Evolutionary conservation across 1,139 yeast species (phyloP), one percentile per base, ranked within the genome.

Genomic region (Eremothecium cymbalariae): DNA sequence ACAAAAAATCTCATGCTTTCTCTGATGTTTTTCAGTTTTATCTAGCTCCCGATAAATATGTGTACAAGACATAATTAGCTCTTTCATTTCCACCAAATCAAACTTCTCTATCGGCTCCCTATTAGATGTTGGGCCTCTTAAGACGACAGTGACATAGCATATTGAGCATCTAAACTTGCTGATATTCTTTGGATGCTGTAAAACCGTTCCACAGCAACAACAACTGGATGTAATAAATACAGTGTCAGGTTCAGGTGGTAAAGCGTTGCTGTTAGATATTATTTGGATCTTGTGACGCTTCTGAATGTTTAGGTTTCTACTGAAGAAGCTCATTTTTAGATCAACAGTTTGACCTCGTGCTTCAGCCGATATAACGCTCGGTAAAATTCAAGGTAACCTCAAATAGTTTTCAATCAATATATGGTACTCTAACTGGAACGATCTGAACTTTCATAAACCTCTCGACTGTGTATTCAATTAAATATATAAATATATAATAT

Each of bases 201-300:
- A 55, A 5, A 68, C 48, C 0, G 76, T 70, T 1, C 80, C 82
- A 58, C 94, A 81, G 51, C 93, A 81, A 6, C 55, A 47, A 41
- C 74, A 68, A 6, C 13, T 24, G 8, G 40, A 33, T 13, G 22
- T 27, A n/a, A 27, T 18, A 14, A 27, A 27, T 17, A 16, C 30
- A 15, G n/a, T 17, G 14, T 16, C 9, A 9, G 30, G 30, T 14
- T 27, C 30, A 11, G 9, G 21, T 9, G 30, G 21, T 8, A 11
- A 21, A 27, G 30, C 21, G n/a, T 11, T 14, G 7, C 30, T 27
- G 21, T 27, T 27, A 8, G 30, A 27, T 27, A 27, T 27, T 4
- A 27, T 27, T 27, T 27, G 30, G n/a, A 27, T 27, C 21, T 27
- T 27, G n/a, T 17, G 19, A 15, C 28, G 14, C 22, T 28, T 29